A percentile compares a stretch with the other conserved stretches of the same genome.
These are phyloP conservation scores for Monascus ruber DNA, from an alignment of 2,329 filamentous ascomycete species.

Conservation along the genomic window DNA sequence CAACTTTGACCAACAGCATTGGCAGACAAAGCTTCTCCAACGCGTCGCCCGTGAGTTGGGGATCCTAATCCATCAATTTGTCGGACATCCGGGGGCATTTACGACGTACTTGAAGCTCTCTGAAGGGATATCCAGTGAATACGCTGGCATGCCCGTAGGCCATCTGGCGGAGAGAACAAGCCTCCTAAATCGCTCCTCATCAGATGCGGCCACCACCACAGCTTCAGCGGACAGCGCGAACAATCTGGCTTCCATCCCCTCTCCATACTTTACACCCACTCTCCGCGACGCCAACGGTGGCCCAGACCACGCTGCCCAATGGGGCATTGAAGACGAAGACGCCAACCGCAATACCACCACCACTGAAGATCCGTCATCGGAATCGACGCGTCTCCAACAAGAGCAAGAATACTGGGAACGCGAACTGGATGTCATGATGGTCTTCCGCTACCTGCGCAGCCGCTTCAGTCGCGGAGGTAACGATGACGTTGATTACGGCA, in stretches of 20 bases:
- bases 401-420: slow-evolving; percentile 81
- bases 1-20: slow-evolving; percentile 16
- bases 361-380: slow-evolving; percentile 21
- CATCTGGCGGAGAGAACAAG: slow-evolving; percentile 11
- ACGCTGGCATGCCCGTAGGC: slow-evolving; percentile 59
- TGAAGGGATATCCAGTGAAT: slow-evolving; percentile 53
- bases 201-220: slow-evolving; percentile 6
- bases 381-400: slow-evolving; percentile 35
- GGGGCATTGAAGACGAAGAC: slow-evolving; percentile 55
- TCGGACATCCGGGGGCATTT: slow-evolving; percentile 80
- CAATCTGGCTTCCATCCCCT: slow-evolving; percentile 18
- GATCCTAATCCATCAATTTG: slow-evolving; percentile 68
- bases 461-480: slow-evolving; percentile 50
- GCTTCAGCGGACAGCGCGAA: slow-evolving; percentile 10
- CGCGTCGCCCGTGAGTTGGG: slow-evolving; percentile 80
- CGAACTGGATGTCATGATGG: slow-evolving; percentile 78
- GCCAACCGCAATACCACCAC: slow-evolving; percentile 2
- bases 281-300: slow-evolving; percentile 25
- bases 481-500: slow-evolving; percentile 23
- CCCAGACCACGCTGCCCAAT: slow-evolving; percentile 45
- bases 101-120: slow-evolving; percentile 62
- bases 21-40: slow-evolving; percentile 62
- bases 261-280: slow-evolving; percentile 41
- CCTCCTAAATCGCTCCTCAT: slow-evolving; percentile 4
- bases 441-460: slow-evolving; percentile 75